Percentiles rank a stretch among this genome's conserved stretches.
Evolutionary conservation across 2,329 filamentous ascomycete genomes (phyloP).

Genomic region (Colletotrichum sojae): DNA sequence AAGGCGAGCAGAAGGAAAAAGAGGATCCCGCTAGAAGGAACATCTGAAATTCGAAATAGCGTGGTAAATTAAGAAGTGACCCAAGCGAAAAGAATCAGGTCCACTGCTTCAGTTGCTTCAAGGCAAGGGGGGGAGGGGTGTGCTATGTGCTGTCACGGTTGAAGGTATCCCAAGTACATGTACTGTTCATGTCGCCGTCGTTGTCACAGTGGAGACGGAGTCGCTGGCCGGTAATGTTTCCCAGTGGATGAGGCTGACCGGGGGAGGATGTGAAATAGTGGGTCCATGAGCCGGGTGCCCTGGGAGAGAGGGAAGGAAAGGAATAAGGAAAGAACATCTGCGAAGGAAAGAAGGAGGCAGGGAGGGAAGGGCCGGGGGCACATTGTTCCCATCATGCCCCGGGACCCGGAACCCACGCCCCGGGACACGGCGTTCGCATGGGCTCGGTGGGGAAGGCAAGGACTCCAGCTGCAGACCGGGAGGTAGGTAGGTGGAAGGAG

Average conservation of each 20-base stretch:
- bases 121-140: conserved; percentile 8
- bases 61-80: conserved; percentile 37
- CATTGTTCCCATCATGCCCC: conserved; percentile 29
- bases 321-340: conserved; percentile 4
- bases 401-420: conserved; percentile 20
- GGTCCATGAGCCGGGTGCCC: conserved; percentile 1
- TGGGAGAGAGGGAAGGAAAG: not conserved
- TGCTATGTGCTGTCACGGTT: not conserved
- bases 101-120: conserved; percentile 30
- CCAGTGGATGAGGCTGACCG: conserved; percentile 28
- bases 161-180: too few species aligned
- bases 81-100: conserved; percentile 26
- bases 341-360: not conserved
- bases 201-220: conserved; percentile 17
- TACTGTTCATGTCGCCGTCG: conserved; percentile 19
- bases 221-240: conserved; percentile 31
- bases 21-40: conserved; percentile 36
- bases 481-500: too few species aligned
- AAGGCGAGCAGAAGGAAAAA: conserved; percentile 40
- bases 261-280: conserved; percentile 2
- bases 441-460: conserved; percentile 3
- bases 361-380: not conserved
- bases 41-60: conserved; percentile 28
- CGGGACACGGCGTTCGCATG: conserved; percentile 25
- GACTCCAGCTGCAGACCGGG: too few species aligned